Percentiles rank a stretch among this genome's conserved stretches.
These are phyloP conservation scores for Takashimella koratensis DNA, from an alignment of 1,284 basidiomycete genomes.

Conservation along the genomic window DNA sequence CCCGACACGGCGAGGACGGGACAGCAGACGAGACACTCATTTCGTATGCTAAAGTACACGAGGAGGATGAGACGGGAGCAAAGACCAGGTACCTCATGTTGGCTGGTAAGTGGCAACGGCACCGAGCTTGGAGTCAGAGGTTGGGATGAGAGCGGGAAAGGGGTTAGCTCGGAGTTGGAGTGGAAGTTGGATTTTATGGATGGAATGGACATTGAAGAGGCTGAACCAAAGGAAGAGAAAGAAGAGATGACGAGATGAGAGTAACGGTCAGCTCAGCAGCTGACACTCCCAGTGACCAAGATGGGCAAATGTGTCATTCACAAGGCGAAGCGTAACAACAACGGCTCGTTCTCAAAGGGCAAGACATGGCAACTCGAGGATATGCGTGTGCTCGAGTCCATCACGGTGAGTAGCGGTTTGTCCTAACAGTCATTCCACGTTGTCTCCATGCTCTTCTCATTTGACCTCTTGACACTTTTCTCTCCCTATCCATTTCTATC, in stretches of 20 bases:
- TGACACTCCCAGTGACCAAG: slow-evolving; percentile 55
- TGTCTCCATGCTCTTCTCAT: neutral
- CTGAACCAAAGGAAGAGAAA: too few relatives aligned
- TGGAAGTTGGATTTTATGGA: too few relatives aligned
- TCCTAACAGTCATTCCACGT: neutral
- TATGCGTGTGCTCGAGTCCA: slow-evolving; percentile 71
- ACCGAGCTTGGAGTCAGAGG: neutral
- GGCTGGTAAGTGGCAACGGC: slow-evolving; percentile 76
- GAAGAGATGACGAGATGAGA: too few relatives aligned
- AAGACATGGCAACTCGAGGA: slow-evolving; percentile 92
- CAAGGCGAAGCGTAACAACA: slow-evolving; percentile 94
- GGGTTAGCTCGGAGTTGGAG: too few relatives aligned
- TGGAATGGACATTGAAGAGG: neutral
- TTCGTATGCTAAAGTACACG: slow-evolving; percentile 84
- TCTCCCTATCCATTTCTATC: neutral
- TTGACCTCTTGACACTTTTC: neutral
- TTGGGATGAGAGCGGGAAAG: neutral
- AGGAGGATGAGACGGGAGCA: slow-evolving; percentile 59
- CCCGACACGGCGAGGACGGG: slow-evolving; percentile 58
- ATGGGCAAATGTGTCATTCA: slow-evolving; percentile 72
- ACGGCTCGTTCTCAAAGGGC: slow-evolving; percentile 92
- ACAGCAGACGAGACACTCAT: slow-evolving; percentile 72
- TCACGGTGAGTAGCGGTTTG: slow-evolving; percentile 57
- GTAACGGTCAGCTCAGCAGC: neutral
- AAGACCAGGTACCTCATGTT: slow-evolving; percentile 84